Evolutionary conservation across 2,329 filamentous ascomycete genomes (phyloP).

Genomic region (Claviceps lovelessii): DNA sequence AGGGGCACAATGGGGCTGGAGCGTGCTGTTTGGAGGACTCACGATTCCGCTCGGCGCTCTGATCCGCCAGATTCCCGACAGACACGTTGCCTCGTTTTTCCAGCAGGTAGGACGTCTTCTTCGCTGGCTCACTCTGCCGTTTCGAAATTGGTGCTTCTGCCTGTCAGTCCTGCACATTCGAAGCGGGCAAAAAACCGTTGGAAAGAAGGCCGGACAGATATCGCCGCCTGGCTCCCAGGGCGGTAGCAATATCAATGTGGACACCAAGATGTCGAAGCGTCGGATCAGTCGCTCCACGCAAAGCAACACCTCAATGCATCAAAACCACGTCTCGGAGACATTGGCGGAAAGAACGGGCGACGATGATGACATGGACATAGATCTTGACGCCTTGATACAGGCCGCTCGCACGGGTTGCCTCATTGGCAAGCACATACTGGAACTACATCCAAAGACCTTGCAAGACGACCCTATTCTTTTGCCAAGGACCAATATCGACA

Average conservation of each 20-base stretch:
- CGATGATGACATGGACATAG: conserved; percentile 10
- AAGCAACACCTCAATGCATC: conserved; percentile 1
- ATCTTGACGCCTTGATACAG: conserved; percentile 19
- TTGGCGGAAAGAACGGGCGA: neutral
- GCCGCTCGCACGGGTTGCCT: conserved; percentile 16
- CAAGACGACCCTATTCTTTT: conserved; percentile 25
- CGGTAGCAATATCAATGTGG: neutral
- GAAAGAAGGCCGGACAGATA: conserved; percentile 11
- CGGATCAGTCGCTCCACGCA: conserved; percentile 4
- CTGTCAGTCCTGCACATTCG: conserved; percentile 10
- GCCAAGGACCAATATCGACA: conserved; percentile 12
- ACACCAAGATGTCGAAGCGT: neutral
- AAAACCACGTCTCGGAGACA: neutral
- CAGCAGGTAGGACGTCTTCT: conserved; percentile 9
- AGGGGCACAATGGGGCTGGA: conserved; percentile 56
- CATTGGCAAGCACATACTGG: conserved; percentile 17
- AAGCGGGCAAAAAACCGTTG: conserved; percentile 11
- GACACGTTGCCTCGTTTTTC: conserved; percentile 17
- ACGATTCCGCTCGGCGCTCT: conserved; percentile 46
- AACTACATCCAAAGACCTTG: conserved; percentile 26
- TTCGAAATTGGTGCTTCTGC: conserved; percentile 9
- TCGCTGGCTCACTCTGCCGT: conserved; percentile 10
- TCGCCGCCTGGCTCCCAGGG: conserved; percentile 9
- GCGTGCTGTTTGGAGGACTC: conserved; percentile 50
- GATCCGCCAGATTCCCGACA: conserved; percentile 27